Evolutionary conservation across 129 eudicot species (phyloP).

Genomic region (Dittrichia graveolens): DNA sequence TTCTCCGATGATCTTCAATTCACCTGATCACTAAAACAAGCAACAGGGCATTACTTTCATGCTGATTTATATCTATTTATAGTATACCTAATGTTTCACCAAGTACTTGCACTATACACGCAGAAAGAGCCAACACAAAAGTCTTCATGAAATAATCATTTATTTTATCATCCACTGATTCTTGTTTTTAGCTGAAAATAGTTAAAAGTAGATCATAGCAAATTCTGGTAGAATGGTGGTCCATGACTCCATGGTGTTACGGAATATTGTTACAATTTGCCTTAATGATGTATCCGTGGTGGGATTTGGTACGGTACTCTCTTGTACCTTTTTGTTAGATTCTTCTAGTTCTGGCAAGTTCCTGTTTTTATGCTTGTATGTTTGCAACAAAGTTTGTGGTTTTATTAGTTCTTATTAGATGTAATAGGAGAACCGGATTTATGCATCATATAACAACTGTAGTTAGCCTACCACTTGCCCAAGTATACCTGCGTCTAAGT

Average conservation of each 20-base stretch:
- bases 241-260: conserved; percentile 24
- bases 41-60: background rate
- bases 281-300: conserved; percentile 6
- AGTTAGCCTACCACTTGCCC: background rate
- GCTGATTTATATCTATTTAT: conserved; percentile 26
- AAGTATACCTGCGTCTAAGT: too few species aligned
- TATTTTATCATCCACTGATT: background rate
- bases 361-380: conserved; percentile 10
- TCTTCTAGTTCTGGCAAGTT: conserved; percentile 23
- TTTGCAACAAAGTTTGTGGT: conserved; percentile 12
- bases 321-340: conserved; percentile 27
- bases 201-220: conserved; percentile 21
- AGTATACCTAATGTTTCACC: background rate
- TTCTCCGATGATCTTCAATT: conserved; percentile 8
- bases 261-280: background rate
- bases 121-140: too few species aligned
- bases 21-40: background rate
- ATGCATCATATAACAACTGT: conserved; percentile 16
- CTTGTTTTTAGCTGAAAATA: conserved; percentile 26
- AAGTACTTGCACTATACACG: background rate
- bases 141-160: conserved; percentile 9
- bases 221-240: conserved; percentile 28
- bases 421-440: conserved; percentile 13
- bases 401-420: conserved; percentile 16
- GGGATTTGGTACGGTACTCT: conserved; percentile 16